These are phyloP conservation scores for Coemansia umbellata DNA, from an alignment of 192 early-diverging fungal species.

Conservation along the genomic window DNA sequence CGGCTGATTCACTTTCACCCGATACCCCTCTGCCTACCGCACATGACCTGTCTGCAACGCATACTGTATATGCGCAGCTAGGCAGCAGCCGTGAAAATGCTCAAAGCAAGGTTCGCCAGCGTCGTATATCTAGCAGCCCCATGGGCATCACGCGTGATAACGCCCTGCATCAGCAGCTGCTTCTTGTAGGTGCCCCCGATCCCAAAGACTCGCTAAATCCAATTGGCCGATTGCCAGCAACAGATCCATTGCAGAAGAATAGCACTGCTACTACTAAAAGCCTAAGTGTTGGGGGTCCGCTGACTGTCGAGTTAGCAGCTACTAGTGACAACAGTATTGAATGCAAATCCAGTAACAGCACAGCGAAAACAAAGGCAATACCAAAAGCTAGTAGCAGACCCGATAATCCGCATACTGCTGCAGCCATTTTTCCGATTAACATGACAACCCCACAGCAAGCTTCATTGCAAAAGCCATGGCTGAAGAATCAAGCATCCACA, in stretches of 20 bases:
- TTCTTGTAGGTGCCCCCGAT: conserved; percentile 20
- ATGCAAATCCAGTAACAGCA: too few relatives aligned
- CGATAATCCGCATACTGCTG: background rate
- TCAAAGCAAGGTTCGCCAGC: background rate
- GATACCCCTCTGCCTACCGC: background rate
- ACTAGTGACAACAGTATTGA: too few relatives aligned
- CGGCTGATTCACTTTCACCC: too few relatives aligned
- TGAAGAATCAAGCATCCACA: conserved; percentile 7
- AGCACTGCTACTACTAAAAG: background rate
- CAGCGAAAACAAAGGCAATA: background rate
- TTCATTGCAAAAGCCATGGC: background rate
- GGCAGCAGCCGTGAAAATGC: conserved; percentile 1
- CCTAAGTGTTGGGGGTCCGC: background rate
- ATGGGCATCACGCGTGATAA: conserved; percentile 14
- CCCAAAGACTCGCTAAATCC: conserved; percentile 2
- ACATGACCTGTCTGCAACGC: background rate
- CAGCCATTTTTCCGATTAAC: too few relatives aligned
- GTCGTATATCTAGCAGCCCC: conserved; percentile 4
- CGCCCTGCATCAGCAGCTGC: conserved; percentile 22
- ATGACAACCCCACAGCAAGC: too few relatives aligned
- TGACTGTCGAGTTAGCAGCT: too few relatives aligned
- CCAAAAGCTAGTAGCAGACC: background rate
- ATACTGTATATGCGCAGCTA: conserved; percentile 2
- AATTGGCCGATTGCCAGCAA: conserved; percentile 14
- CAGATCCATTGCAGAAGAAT: background rate